phyloP scores from a whole-genome alignment of 169 alveolate species.

The Fabrea salina region DNA sequence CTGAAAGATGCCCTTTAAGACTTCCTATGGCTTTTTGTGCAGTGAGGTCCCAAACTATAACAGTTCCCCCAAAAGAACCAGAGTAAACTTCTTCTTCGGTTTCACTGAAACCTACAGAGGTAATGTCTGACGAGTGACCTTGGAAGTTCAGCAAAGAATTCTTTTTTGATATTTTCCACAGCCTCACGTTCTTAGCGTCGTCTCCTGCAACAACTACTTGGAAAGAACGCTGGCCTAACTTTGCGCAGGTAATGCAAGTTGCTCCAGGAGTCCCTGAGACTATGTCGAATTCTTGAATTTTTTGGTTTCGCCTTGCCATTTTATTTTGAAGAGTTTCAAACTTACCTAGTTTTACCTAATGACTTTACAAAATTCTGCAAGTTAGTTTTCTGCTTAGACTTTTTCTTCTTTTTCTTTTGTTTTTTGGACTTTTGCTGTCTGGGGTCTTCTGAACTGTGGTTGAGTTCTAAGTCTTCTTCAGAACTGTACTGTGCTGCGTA shows the following conservation, averaged over 20 bases:
- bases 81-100: slow-evolving; percentile 52
- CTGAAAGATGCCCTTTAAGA: slow-evolving; percentile 55
- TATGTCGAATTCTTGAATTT: slow-evolving; percentile 18
- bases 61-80: slow-evolving; percentile 74
- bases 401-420: neutral
- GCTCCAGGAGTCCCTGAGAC: neutral
- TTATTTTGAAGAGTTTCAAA: neutral
- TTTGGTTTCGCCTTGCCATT: slow-evolving; percentile 27
- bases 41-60: slow-evolving; percentile 69
- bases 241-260: slow-evolving; percentile 38
- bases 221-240: slow-evolving; percentile 48
- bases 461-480: slow-evolving; percentile 14
- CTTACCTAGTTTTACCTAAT: neutral
- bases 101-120: slow-evolving; percentile 35
- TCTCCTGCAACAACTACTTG: slow-evolving; percentile 61
- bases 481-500: slow-evolving; percentile 14
- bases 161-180: slow-evolving; percentile 52
- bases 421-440: neutral
- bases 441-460: neutral
- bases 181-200: slow-evolving; percentile 44
- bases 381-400: neutral
- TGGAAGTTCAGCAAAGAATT: slow-evolving; percentile 28
- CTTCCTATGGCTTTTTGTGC: slow-evolving; percentile 38
- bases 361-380: slow-evolving; percentile 16
- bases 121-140: slow-evolving; percentile 40